Percentiles rank a stretch among this genome's conserved stretches.
Evolutionary conservation across 495 filamentous ascomycete species (phyloP).

Genomic region (Penicillium roqueforti): DNA sequence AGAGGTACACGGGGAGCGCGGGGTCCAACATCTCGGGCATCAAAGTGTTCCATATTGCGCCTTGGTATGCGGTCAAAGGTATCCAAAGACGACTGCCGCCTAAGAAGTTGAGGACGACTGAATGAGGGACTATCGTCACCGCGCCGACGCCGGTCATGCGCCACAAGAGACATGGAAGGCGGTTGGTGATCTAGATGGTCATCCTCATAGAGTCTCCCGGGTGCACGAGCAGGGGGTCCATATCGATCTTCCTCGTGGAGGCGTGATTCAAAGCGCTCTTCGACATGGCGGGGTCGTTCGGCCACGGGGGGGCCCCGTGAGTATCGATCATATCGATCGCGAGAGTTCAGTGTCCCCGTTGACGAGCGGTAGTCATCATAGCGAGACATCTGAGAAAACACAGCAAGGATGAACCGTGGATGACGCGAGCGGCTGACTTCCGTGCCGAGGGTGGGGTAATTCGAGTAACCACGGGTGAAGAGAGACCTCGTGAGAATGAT

Average conservation of each 20-base stretch:
- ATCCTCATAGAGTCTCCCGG: conserved; percentile 47
- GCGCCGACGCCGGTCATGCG: conserved; percentile 38
- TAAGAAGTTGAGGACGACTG: conserved; percentile 53
- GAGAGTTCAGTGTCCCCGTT: conserved; percentile 38
- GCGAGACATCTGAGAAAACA: conserved; percentile 38
- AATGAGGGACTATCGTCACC: conserved; percentile 39
- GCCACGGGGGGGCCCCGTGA: conserved; percentile 40
- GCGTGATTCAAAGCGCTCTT: conserved; percentile 50
- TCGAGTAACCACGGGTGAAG: conserved; percentile 16
- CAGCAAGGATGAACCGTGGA: conserved; percentile 25
- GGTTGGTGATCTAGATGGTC: conserved; percentile 45
- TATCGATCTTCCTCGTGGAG: conserved; percentile 54
- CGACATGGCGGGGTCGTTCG: conserved; percentile 42
- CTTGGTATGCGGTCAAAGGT: conserved; percentile 66
- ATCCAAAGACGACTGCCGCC: conserved; percentile 65
- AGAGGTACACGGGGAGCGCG: conserved; percentile 17
- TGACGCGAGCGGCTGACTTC: conserved; percentile 32
- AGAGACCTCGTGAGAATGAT: conserved; percentile 1
- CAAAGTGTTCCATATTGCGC: conserved; percentile 52
- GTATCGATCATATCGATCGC: conserved; percentile 44
- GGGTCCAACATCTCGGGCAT: conserved; percentile 38
- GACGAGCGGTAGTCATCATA: conserved; percentile 46
- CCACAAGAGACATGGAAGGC: conserved; percentile 36
- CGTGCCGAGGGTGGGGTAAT: conserved; percentile 20
- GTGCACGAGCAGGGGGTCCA: conserved; percentile 49